Evolutionary conservation across 2,329 filamentous ascomycete genomes (phyloP).

Genomic region (Didymosphaeria variabile): DNA sequence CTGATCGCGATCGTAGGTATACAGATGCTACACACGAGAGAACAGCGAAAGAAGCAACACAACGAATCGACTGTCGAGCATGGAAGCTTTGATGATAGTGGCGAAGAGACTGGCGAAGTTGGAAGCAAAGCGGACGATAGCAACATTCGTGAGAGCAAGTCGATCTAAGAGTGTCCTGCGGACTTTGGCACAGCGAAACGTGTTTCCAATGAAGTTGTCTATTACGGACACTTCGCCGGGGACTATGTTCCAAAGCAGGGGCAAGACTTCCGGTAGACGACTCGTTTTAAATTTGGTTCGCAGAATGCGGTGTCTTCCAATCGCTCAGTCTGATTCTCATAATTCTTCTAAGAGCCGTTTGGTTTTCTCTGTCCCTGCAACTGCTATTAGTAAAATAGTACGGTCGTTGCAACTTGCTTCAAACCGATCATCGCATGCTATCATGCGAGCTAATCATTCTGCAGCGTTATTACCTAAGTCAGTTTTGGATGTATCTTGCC

Average conservation of each 20-base stretch:
- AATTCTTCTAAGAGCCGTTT: not conserved
- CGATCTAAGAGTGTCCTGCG: not conserved
- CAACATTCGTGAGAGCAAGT: not conserved
- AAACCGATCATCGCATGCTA: not conserved
- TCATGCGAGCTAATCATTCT: not conserved
- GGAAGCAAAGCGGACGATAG: not conserved
- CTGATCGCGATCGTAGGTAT: conserved; percentile 15
- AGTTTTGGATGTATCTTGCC: too few relatives aligned
- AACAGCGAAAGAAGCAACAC: not conserved
- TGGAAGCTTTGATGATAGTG: not conserved
- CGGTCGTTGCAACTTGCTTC: not conserved
- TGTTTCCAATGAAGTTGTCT: not conserved
- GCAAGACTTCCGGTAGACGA: not conserved
- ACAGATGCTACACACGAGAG: conserved; percentile 6
- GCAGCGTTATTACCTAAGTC: not conserved
- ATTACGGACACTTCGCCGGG: not conserved
- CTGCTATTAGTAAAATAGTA: not conserved
- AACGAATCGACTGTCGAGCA: not conserved
- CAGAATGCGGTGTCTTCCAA: not conserved
- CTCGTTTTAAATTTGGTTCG: too few relatives aligned
- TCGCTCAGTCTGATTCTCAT: too few relatives aligned
- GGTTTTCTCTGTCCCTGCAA: not conserved
- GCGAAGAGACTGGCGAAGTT: not conserved
- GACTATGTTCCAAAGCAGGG: not conserved
- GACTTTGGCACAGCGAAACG: not conserved